Evolutionary conservation across 2,329 filamentous ascomycete species (phyloP), one percentile per base, ranked within the genome.

Genomic region (Nothopassalora personata): DNA sequence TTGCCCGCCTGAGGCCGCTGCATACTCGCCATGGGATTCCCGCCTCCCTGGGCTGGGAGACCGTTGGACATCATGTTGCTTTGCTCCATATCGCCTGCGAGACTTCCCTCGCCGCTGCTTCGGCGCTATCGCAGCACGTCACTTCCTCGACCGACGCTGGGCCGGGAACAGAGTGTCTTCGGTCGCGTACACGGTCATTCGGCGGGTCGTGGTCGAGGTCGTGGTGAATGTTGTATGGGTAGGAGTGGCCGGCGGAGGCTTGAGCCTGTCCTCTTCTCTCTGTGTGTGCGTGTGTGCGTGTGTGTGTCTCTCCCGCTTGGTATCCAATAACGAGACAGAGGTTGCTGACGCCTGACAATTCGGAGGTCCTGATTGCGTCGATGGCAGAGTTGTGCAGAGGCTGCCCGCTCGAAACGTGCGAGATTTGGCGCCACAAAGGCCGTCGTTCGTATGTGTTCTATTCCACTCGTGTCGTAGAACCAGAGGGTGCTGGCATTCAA

Each of bases 1-100:
- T 67, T 69, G 53, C 65, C 65, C 2, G 60, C 58, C 54, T 69
- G 66, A 18, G 69, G 66, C 7, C 67, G 65, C 60, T 71, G 70
- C 68, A 68, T 70, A 53, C 60, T 57, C 58, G 61, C 62, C 55
- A 62, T 58, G 15, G 31, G 33, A 51, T 31, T 58, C 30, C 50
- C 47, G 58, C 50, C 54, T 23, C 39, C 19, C 13, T 13, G 47
- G 36, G 19, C 59, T 30, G 60, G 56, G 58, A 63, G 57, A 34
- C 60, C 60, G 48, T 59, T 56, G 27, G 56, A 56, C 58, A 62
- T 59, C 58, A 61, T 63, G 56, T 63, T 64, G 18, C 54, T 30
- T 36, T 57, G 54, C 59, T 60, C 59, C 59, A 60, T 60, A 30
- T 15, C 51, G 39, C 18, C 54, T 13, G 46, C 30, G 9, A 39